Evolutionary conservation across 192 early-diverging fungal species (phyloP).

Genomic region (Mortierella claussenii): DNA sequence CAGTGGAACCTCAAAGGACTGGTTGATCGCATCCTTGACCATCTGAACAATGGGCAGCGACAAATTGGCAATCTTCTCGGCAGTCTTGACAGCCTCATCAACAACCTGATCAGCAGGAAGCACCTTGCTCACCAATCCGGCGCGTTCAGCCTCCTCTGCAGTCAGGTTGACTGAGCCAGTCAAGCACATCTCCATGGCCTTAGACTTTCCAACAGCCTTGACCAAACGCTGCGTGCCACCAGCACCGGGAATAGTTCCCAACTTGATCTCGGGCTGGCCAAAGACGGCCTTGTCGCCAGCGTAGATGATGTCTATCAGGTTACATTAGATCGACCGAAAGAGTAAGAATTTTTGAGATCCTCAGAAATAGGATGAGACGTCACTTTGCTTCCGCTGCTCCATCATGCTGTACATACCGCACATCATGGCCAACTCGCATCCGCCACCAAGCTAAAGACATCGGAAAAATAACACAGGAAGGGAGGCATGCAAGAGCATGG

Average conservation of each 20-base stretch:
- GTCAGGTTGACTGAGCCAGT: conserved; percentile 85
- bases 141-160: conserved; percentile 87
- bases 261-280: conserved; percentile 98
- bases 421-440: conserved; percentile 99
- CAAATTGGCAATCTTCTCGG: conserved; percentile 85
- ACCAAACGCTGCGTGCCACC: conserved; percentile 89
- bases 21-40: conserved; percentile 97
- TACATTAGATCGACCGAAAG: no score
- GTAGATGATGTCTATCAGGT: conserved; percentile 85
- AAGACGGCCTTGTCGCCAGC: conserved; percentile 97
- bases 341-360: no score
- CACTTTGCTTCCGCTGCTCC: no score
- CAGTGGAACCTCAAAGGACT: conserved; percentile 90
- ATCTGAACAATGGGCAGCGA: conserved; percentile 90
- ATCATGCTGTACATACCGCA: conserved; percentile 61
- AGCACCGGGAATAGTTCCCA: conserved; percentile 95
- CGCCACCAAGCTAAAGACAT: conserved; percentile 84
- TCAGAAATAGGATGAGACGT: no score
- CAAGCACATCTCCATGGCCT: conserved; percentile 97
- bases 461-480: conserved; percentile 5
- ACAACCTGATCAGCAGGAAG: conserved; percentile 88
- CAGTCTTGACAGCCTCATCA: conserved; percentile 91
- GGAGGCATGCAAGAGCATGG: no score
- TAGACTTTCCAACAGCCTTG: conserved; percentile 95
- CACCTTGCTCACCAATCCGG: conserved; percentile 91